A percentile compares a stretch with the other conserved stretches of the same genome.
Evolutionary conservation across 2,329 filamentous ascomycete species (phyloP).

Genomic region (Ophiobolus disseminans): DNA sequence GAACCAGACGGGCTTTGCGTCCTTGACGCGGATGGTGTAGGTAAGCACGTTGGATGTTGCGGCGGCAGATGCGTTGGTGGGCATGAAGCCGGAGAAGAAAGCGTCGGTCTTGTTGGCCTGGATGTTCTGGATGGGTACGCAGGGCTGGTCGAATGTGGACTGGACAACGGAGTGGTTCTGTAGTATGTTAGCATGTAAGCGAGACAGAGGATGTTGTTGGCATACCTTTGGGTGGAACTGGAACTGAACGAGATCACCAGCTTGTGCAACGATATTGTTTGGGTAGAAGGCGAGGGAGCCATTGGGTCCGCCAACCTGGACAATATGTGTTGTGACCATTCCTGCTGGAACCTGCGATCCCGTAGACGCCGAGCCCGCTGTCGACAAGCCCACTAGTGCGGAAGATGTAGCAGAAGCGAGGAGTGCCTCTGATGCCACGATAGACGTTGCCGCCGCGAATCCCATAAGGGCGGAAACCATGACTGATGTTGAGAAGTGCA

Average conservation of each 20-base stretch:
- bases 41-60: slow-evolving; percentile 60
- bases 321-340: slow-evolving; percentile 59
- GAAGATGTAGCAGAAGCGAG: slow-evolving; percentile 12
- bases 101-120: slow-evolving; percentile 57
- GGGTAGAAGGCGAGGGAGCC: slow-evolving; percentile 68
- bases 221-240: slow-evolving; percentile 58
- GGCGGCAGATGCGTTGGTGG: slow-evolving; percentile 53
- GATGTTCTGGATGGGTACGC: slow-evolving; percentile 64
- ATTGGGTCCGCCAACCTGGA: slow-evolving; percentile 67
- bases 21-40: slow-evolving; percentile 74
- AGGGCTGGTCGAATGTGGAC: slow-evolving; percentile 75
- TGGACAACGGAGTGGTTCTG: slow-evolving; percentile 81
- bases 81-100: slow-evolving; percentile 71
- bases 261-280: slow-evolving; percentile 67
- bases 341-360: slow-evolving; percentile 14
- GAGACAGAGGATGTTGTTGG: not conserved
- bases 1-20: slow-evolving; percentile 76
- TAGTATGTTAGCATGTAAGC: slow-evolving; percentile 12
- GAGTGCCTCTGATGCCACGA: slow-evolving; percentile 29
- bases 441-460: slow-evolving; percentile 32
- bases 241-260: slow-evolving; percentile 64
- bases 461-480: slow-evolving; percentile 41
- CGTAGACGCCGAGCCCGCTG: slow-evolving; percentile 9
- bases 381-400: slow-evolving; percentile 13
- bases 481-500: slow-evolving; percentile 46